A percentile compares a stretch with the other conserved stretches of the same genome.
phyloP scores from a whole-genome alignment of 2,329 filamentous ascomycete genomes.

The Fusarium sp. region DNA sequence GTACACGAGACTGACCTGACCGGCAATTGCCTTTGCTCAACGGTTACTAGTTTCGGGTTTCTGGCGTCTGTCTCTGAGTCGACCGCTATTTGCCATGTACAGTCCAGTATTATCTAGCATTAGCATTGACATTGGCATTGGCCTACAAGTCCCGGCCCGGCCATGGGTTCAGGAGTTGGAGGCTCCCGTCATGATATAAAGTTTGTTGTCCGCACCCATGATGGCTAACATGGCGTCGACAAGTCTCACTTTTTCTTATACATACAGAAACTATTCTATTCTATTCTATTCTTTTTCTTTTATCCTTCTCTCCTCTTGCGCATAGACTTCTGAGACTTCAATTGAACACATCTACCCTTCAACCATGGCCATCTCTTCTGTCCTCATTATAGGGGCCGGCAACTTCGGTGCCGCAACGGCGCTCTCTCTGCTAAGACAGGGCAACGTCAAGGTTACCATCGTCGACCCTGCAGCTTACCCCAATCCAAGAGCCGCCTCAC shows the following conservation, averaged over 20 bases:
- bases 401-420: constrained; percentile 59
- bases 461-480: constrained; percentile 52
- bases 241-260: constrained; percentile 33
- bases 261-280: constrained; percentile 11
- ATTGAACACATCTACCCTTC: constrained; percentile 5
- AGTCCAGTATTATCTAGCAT: neutral
- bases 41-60: constrained; percentile 33
- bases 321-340: constrained; percentile 27
- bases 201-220: constrained; percentile 26
- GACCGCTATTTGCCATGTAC: constrained; percentile 39
- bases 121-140: neutral
- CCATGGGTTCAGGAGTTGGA: constrained; percentile 19
- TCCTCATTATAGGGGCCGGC: constrained; percentile 57
- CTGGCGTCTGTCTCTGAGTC: constrained; percentile 40
- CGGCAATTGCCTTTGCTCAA: constrained; percentile 29
- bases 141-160: constrained; percentile 39
- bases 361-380: constrained; percentile 34
- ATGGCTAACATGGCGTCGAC: constrained; percentile 16
- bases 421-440: constrained; percentile 49
- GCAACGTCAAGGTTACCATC: constrained; percentile 48
- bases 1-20: constrained; percentile 26
- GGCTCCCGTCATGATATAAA: constrained; percentile 39
- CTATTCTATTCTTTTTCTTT: neutral
- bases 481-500: constrained; percentile 57
- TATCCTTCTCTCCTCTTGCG: neutral